Conservation (phyloP, 345 rosid genomes). For the Syzygium grande region DNA sequence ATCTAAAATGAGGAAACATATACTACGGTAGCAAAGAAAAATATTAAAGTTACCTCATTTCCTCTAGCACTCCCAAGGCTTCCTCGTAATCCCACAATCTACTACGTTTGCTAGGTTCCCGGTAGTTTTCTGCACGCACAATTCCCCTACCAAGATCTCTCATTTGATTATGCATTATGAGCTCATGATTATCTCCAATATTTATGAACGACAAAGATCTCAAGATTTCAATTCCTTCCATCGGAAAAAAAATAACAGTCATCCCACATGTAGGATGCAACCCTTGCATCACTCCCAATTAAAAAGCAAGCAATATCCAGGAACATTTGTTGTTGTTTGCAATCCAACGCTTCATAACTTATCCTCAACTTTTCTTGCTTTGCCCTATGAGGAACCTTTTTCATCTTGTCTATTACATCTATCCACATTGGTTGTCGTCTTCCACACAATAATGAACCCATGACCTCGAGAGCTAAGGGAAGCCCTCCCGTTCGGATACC, state of each 20-base stretch:
- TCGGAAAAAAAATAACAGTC: rapidly evolving
- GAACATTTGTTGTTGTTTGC: neutral
- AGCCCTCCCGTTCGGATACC: neutral
- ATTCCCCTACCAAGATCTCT: neutral
- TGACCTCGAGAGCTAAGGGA: neutral
- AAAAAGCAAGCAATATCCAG: neutral
- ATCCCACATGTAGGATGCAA: neutral
- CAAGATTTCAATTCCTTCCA: neutral
- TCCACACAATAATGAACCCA: neutral
- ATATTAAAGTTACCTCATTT: neutral
- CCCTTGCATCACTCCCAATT: neutral
- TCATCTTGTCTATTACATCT: neutral
- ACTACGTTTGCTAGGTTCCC: neutral
- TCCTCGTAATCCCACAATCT: neutral
- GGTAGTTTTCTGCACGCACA: neutral
- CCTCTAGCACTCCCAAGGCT: neutral
- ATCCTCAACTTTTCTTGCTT: neutral
- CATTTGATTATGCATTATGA: neutral
- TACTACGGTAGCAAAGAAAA: neutral
- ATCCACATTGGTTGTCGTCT: neutral
- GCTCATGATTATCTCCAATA: neutral
- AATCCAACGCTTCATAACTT: neutral
- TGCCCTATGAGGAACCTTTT: rapidly evolving
- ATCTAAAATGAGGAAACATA: neutral
- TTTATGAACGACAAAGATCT: neutral